These are phyloP conservation scores for Friedmanniomyces endolithicus DNA, from an alignment of 495 filamentous ascomycete species.

Conservation along the genomic window DNA sequence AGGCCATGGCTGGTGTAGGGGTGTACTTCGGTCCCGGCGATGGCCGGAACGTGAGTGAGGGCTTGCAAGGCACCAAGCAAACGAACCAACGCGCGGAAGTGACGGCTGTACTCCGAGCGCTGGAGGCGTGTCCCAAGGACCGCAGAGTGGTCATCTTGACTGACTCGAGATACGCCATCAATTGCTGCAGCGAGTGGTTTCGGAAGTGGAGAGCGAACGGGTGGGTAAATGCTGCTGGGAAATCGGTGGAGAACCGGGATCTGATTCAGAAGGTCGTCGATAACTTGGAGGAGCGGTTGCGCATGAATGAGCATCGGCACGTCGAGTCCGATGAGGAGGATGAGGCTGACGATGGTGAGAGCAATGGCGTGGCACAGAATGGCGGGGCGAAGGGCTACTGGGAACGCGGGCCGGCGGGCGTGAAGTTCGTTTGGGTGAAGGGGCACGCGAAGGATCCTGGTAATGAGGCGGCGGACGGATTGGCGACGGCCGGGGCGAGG, in stretches of 20 bases:
- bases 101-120: constrained; percentile 70
- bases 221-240: constrained; percentile 60
- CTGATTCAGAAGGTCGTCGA: constrained; percentile 59
- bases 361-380: constrained; percentile 9
- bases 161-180: constrained; percentile 78
- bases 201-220: constrained; percentile 62
- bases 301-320: constrained; percentile 26
- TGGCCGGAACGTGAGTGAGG: constrained; percentile 71
- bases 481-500: constrained; percentile 54
- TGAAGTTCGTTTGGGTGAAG: constrained; percentile 72
- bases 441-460: constrained; percentile 58
- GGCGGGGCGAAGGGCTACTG: not conserved
- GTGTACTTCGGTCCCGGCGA: constrained; percentile 75
- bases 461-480: constrained; percentile 65
- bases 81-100: constrained; percentile 94
- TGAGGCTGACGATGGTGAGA: constrained; percentile 33
- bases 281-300: constrained; percentile 53
- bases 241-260: constrained; percentile 74
- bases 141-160: constrained; percentile 57
- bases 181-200: constrained; percentile 82
- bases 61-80: constrained; percentile 57
- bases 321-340: constrained; percentile 39
- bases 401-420: constrained; percentile 15
- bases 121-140: constrained; percentile 59
- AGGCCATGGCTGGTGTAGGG: constrained; percentile 70